Percentiles rank a stretch among this genome's conserved stretches.
Conservation (phyloP, 208 protist genomes). For the Crithidia expoeki region DNA sequence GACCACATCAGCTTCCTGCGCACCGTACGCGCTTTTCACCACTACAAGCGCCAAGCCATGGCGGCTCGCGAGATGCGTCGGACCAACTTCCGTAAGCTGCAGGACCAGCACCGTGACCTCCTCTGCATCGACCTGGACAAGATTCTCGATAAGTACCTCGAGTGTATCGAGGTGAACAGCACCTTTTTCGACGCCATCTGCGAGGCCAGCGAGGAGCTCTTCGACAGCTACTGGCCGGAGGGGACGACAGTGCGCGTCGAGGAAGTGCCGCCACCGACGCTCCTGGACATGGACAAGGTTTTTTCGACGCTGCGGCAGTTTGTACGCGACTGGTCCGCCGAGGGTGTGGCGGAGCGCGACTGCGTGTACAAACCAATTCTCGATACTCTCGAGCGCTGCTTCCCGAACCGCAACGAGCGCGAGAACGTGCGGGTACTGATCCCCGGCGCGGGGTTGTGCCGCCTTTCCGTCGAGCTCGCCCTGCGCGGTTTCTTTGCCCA, state of each 20-base stretch:
- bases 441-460: conserved; percentile 91
- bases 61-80: conserved; percentile 72
- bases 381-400: conserved; percentile 76
- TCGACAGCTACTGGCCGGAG: conserved; percentile 91
- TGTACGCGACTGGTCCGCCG: conserved; percentile 94
- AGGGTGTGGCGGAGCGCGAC: conserved; percentile 91
- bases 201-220: conserved; percentile 79
- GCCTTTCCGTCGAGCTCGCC: conserved; percentile 95
- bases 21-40: conserved; percentile 79
- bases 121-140: conserved; percentile 81
- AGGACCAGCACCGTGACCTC: conserved; percentile 68
- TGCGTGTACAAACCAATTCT: conserved; percentile 91
- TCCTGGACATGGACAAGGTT: conserved; percentile 94
- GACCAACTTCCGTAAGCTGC: conserved; percentile 82
- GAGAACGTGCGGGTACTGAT: conserved; percentile 78
- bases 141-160: conserved; percentile 75
- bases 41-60: conserved; percentile 78
- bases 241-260: conserved; percentile 67
- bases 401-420: conserved; percentile 62
- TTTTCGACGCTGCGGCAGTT: conserved; percentile 96
- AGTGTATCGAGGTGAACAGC: conserved; percentile 85
- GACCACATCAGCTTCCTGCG: conserved; percentile 89
- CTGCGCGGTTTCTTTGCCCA: conserved; percentile 91
- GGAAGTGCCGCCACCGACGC: conserved; percentile 79
- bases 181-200: conserved; percentile 87